Base-by-base conservation (phyloP, 2,329 filamentous ascomycete genomes). In the Arthrobotrys conoides region DNA sequence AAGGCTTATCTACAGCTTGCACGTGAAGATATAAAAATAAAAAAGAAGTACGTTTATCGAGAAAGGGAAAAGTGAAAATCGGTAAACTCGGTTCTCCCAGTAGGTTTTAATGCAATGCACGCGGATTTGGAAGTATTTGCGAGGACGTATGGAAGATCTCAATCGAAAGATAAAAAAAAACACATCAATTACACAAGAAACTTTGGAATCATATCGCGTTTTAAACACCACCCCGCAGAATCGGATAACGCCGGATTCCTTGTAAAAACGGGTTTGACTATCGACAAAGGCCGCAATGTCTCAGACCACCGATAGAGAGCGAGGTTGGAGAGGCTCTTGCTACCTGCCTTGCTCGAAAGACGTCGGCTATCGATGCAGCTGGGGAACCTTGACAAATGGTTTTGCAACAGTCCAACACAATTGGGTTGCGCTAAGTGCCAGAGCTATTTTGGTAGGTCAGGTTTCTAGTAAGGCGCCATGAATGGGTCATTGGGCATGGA, bases 181-280 rank as follows among this genome's bases (percentile, higher is more conserved):
- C 6, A 10, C n/a, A n/a, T n/a, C n/a, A 49, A 10, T 8, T 14
- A 38, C 36, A 41, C 24, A 44, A 44, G 27, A 65, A 71, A 46
- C 22, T 9, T 18, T 65, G 66, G 66, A 44, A 76, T 51, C 36
- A 55, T 46, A 76, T 71, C 75, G 68, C 68, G 75, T 78, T 78
- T 78, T 78, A 78, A 78, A 68, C 63, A 69, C 57, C 44, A 30
- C 38, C 36, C 36, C 18, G 20, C 46, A 36, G 55, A 71, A 72
- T 78, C 75, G 75, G 75, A 78, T 69, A 65, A 49, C 75, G 75
- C 63, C 75, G 75, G 68, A 51, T 65, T 78, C 75, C 75, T 72
- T 46, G 22, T 20, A 20, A 33, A 68, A n/a, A 22, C 16, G 36
- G 18, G 44, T 27, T 16, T 20, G 27, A 36, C 41, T 44, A 38